Base-by-base conservation (phyloP, 2,329 filamentous ascomycete genomes). In the Monosporascus sp. region DNA sequence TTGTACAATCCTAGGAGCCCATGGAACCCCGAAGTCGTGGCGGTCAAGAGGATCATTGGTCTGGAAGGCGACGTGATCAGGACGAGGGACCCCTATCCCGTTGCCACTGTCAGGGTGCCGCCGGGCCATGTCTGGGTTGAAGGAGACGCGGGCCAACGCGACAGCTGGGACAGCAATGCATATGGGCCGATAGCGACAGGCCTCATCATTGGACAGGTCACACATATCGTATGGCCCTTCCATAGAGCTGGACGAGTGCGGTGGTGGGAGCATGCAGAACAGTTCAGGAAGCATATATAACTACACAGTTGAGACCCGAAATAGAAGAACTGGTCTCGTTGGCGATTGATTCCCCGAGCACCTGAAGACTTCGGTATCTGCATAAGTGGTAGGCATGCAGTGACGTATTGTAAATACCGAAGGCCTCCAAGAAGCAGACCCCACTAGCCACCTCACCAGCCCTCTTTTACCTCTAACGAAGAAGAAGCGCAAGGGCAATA, bases 51-150 rank as follows among this genome's bases (percentile, higher is more conserved):
- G 41, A 80, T 99, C 11, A 78, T 97, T 25, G 94, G 82, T 0
- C 65, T 97, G 4, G 86, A 87, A 50, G 91, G 92, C 9, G 93
- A 97, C 66, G 75, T 82, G 1, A 83, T 97, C 31, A 77, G 75
- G 52, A 88, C 88, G 41, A 78, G 81, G 53, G 70, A 75, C 50
- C 85, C 84, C 18, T 87, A 84, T 65, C 78, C 82, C 8, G 68
- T 77, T 17, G 61, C 73, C 1, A 77, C 70, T 8, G 74, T 88
- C 46, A 78, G 80, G 57, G 82, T 99, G 22, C 93, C 92, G 5
- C 79, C 79, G 57, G 90, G 90, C 18, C 92, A 97, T 74, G 79
- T 97, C 27, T 99, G 94, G 94, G 84, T 99, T 1, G 93, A 97
- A 68, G 94, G 94, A 1, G 94, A 99, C 67, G 90, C 88, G 14